Evolutionary conservation across 2,329 filamentous ascomycete species (phyloP).

Genomic region (Fusarium sp.): DNA sequence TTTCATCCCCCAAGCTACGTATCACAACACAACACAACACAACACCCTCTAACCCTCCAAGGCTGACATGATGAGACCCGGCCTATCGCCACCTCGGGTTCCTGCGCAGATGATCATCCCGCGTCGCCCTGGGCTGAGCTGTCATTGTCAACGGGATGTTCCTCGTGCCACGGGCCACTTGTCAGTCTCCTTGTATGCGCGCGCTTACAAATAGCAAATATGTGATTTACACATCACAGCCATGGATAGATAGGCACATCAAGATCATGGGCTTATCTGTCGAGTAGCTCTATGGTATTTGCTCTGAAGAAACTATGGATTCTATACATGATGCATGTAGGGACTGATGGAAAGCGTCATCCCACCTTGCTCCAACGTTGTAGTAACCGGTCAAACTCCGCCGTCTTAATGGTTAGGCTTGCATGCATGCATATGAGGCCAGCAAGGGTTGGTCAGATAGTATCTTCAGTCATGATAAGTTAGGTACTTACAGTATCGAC

Average conservation of each 20-base stretch:
- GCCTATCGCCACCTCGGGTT: slow-evolving; percentile 44
- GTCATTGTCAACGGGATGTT: slow-evolving; percentile 27
- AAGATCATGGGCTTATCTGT: slow-evolving; percentile 5
- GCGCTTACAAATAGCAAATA: slow-evolving; percentile 42
- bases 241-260: too few relatives aligned
- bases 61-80: slow-evolving; percentile 25
- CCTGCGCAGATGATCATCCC: slow-evolving; percentile 47
- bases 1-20: slow-evolving; percentile 4
- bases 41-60: too few relatives aligned
- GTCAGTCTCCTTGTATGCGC: slow-evolving; percentile 26
- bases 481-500: background rate
- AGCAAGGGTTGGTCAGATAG: slow-evolving; percentile 12
- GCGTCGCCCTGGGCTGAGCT: slow-evolving; percentile 38
- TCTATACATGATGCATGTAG: slow-evolving; percentile 27
- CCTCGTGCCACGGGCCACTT: slow-evolving; percentile 34
- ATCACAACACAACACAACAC: slow-evolving; percentile 4
- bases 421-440: slow-evolving; percentile 22
- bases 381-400: slow-evolving; percentile 1
- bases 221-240: slow-evolving; percentile 32
- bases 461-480: background rate
- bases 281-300: slow-evolving; percentile 14
- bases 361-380: slow-evolving; percentile 12
- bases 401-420: slow-evolving; percentile 2
- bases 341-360: slow-evolving; percentile 10
- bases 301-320: slow-evolving; percentile 17